Base-by-base conservation (phyloP, 208 protist genomes). In the Leishmania major region DNA sequence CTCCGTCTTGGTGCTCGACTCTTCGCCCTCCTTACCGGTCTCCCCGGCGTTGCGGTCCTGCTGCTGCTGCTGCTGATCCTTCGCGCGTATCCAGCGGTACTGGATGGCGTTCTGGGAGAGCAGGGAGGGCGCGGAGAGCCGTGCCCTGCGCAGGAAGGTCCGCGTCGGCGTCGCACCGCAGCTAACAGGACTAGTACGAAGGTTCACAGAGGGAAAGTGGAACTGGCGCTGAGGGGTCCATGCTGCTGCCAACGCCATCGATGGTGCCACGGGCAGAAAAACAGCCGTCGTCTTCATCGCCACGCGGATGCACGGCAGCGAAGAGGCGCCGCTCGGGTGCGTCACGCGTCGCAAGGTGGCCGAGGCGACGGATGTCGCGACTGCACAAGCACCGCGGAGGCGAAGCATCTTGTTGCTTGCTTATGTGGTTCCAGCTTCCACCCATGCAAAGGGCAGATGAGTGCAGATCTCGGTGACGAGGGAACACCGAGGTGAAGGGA, bases 71-170 rank as follows among this genome's bases (percentile, higher is more conserved):
- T 80, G 78, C 40, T 77, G 59, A 28, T 77, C 74, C 74, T 82
- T 86, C 66, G 76, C 78, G 66, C 82, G 82, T 37, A 86, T 76
- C 45, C 71, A 80, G 45, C 82, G 82, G 49, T 67, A 53, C 78
- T 86, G 79, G 5, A 66, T 15, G 19, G 31, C 13, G 40, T 77
- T 28, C 66, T 35, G 28, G 5, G 37, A 74, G 11, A 64, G n/a
- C 4, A 6, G 0, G 6, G 70, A 43, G 51, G 67, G n/a, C 25
- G 77, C 37, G 55, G 37, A 19, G 15, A 78, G 75, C 40, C 57
- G 75, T 64, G 57, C 75, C 37, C 75, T 47, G 19, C 75, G 75
- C 57, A 62, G 40, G 75, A 78, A 78, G 40, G 75, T 40, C 13
- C 57, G 15, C 1, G 69, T 49, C 35, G 69, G 28, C 37, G 57